Percentiles rank a stretch among this genome's conserved stretches.
phyloP scores from a whole-genome alignment of 2,329 filamentous ascomycete species.

The Coniochaeta sp. region DNA sequence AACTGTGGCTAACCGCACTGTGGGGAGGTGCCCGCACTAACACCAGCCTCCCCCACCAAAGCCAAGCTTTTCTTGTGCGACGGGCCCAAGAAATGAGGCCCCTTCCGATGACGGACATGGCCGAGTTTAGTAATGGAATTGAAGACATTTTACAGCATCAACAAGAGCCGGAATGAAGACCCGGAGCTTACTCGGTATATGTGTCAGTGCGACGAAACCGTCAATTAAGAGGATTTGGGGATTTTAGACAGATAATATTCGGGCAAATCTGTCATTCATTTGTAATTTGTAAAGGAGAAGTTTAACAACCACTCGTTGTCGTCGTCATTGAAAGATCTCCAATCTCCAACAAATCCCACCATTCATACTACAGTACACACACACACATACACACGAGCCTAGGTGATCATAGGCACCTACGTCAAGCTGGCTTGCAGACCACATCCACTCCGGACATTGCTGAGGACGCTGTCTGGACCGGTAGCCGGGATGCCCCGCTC shows the following conservation, averaged over 20 bases:
- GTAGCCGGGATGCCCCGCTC: slow-evolving; percentile 20
- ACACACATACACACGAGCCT: neutral
- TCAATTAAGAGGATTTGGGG: neutral
- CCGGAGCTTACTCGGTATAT: neutral
- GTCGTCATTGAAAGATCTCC: neutral
- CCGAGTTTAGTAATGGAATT: neutral
- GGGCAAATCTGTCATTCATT: neutral
- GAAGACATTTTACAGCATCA: neutral
- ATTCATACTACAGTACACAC: no score
- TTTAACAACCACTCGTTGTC: neutral
- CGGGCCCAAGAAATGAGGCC: neutral
- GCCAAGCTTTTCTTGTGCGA: neutral
- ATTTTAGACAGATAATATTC: neutral
- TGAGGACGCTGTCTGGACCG: slow-evolving; percentile 12
- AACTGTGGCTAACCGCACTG: neutral
- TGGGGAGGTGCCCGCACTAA: neutral
- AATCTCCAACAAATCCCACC: neutral
- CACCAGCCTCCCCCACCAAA: slow-evolving; percentile 1
- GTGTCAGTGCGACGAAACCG: neutral
- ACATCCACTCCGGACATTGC: slow-evolving; percentile 3
- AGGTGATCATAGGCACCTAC: neutral
- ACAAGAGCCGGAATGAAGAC: neutral
- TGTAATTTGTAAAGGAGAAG: neutral
- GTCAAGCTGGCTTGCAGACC: slow-evolving; percentile 4
- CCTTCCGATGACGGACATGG: neutral